Conservation (phyloP, 805 yeast species). For the Saturnispora galanensis region DNA sequence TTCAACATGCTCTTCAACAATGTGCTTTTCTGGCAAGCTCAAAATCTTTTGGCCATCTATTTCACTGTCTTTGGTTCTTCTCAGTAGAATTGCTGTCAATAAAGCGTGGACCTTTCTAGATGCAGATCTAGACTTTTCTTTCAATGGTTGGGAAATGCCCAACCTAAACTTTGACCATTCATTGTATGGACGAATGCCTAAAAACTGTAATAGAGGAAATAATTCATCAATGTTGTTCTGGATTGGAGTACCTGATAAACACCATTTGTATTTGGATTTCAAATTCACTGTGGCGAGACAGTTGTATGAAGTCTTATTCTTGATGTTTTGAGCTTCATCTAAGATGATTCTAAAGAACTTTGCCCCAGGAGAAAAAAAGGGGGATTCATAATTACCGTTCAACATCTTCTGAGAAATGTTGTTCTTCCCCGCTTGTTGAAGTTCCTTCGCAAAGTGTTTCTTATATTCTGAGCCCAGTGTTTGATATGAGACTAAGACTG, state of each 20-base stretch:
- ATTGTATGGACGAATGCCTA: slow-evolving; percentile 54
- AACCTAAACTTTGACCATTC: slow-evolving; percentile 43
- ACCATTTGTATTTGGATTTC: slow-evolving; percentile 33
- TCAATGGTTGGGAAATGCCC: slow-evolving; percentile 50
- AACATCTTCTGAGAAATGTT: slow-evolving; percentile 32
- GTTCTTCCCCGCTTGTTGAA: slow-evolving; percentile 21
- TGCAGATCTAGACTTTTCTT: slow-evolving; percentile 23
- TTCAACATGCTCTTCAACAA: slow-evolving; percentile 35
- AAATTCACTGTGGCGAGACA: slow-evolving; percentile 38
- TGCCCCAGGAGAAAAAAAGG: slow-evolving; percentile 48
- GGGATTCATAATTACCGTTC: slow-evolving; percentile 41
- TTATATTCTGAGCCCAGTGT: slow-evolving; percentile 71
- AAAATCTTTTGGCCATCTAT: slow-evolving; percentile 77
- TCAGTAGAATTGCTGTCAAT: slow-evolving; percentile 60
- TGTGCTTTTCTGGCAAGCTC: slow-evolving; percentile 53
- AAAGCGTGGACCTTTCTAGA: slow-evolving; percentile 56
- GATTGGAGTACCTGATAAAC: slow-evolving; percentile 52
- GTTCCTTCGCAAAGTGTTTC: slow-evolving; percentile 41
- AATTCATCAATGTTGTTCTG: slow-evolving; percentile 47
- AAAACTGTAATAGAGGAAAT: slow-evolving; percentile 41
- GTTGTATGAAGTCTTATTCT: slow-evolving; percentile 38
- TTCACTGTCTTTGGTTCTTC: slow-evolving; percentile 61
- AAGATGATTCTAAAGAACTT: slow-evolving; percentile 41
- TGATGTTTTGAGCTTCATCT: slow-evolving; percentile 50
- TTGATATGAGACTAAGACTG: slow-evolving; percentile 71